Conservation (phyloP, 176 grass and related monocot species). For the Thalia dealbata region DNA sequence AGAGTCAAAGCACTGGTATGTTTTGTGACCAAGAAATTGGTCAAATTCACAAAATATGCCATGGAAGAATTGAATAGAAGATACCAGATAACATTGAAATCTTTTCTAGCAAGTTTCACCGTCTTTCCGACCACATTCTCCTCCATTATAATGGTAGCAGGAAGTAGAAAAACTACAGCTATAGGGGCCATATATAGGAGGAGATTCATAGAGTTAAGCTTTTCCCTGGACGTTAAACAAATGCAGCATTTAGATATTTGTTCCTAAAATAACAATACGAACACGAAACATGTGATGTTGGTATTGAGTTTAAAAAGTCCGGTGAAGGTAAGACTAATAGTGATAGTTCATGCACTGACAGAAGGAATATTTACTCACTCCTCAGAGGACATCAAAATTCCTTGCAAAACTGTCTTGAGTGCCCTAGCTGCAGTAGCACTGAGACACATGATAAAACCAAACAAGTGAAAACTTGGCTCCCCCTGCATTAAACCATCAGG, state of each 20-base stretch:
- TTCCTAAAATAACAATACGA: neutral
- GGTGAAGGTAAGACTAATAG: neutral
- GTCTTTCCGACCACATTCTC: slow-evolving; percentile 22
- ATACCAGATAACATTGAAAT: slow-evolving; percentile 48
- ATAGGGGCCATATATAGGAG: slow-evolving; percentile 68
- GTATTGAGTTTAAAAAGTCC: neutral
- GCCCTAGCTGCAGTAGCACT: slow-evolving; percentile 50
- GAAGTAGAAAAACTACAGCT: slow-evolving; percentile 39
- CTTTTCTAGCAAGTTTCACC: slow-evolving; percentile 25
- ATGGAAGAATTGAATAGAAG: slow-evolving; percentile 49
- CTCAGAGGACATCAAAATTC: slow-evolving; percentile 50
- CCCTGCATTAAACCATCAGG: slow-evolving; percentile 27
- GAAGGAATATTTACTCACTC: slow-evolving; percentile 28
- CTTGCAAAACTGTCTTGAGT: slow-evolving; percentile 67
- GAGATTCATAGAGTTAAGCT: slow-evolving; percentile 67
- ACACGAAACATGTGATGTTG: neutral
- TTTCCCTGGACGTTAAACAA: slow-evolving; percentile 36
- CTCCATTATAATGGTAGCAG: slow-evolving; percentile 47
- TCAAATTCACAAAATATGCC: slow-evolving; percentile 62
- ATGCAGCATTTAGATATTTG: neutral
- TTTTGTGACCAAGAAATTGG: slow-evolving; percentile 73
- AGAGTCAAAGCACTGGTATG: slow-evolving; percentile 63
- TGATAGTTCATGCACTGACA: neutral
- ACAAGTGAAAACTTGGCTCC: slow-evolving; percentile 74
- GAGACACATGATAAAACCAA: slow-evolving; percentile 63